Evolutionary conservation across 139 green algal genomes (phyloP), one percentile per base, ranked within the genome.

Genomic region (Chlamydomonas sphaeroides): DNA sequence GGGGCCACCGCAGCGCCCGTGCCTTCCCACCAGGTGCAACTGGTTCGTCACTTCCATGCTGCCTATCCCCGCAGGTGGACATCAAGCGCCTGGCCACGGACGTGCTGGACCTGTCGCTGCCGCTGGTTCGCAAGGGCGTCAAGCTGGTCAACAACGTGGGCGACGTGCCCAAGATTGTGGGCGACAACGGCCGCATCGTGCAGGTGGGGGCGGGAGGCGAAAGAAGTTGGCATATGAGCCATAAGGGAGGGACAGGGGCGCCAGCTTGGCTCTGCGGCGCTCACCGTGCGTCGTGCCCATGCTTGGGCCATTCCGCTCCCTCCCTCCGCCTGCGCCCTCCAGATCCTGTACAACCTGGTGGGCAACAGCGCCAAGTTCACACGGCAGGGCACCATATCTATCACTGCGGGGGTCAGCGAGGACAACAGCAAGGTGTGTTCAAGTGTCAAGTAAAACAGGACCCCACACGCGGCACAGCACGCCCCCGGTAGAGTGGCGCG

Each of bases 261-360:
- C n/a, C n/a, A n/a, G n/a, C n/a, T n/a, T n/a, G n/a, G 56, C 56
- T 30, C 11, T 53, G 14, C 45, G 45, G 45, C 14, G 45, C 45
- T 10, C 45, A 53, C 14, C 45, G 14, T 53, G 45, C 45, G 45
- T 53, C 45, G 45, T 10, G 45, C 45, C n/a, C n/a, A n/a, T n/a
- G n/a, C n/a, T n/a, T n/a, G n/a, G n/a, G n/a, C n/a, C n/a, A 62
- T 62, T 62, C 23, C 21, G 23, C 53, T 62, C 17, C 8, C 59
- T 10, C 11, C 30, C 1, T 14, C 59, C 1, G 3, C 35, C 18
- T 20, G 11, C 33, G 18, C 35, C 49, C 10, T 17, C 51, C 33
- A 90, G 77, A 80, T 90, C 39, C 39, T 87, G 65, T 89, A 88
- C 83, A 90, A 90, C 59, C 86, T 90, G 14, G 66, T 90, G 28